These are phyloP conservation scores for Asterochloris sp. DNA, from an alignment of 139 green algal species.

Conservation along the genomic window DNA sequence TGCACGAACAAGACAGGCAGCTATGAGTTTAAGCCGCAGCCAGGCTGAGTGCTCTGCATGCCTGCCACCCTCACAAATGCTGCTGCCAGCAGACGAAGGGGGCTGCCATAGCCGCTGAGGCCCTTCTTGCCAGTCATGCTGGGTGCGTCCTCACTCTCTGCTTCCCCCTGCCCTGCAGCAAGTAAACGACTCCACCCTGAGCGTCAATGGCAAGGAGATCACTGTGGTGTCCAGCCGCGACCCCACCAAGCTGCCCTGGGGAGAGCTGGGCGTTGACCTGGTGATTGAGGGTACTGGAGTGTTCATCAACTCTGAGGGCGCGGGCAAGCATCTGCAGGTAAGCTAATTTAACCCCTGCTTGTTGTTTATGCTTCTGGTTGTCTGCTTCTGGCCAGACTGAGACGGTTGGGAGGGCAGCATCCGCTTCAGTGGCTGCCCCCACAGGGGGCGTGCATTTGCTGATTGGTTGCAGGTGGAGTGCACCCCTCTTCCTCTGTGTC, in stretches of 20 bases:
- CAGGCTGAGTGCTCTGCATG: no score
- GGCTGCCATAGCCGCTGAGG: background rate
- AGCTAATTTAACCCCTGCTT: background rate
- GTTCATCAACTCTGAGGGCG: conserved; percentile 86
- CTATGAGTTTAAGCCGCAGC: no score
- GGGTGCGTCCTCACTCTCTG: background rate
- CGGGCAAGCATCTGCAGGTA: conserved; percentile 87
- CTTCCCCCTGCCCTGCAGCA: conserved; percentile 24
- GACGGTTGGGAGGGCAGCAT: no score
- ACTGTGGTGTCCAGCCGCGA: conserved; percentile 92
- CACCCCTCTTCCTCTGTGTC: background rate
- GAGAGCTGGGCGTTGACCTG: conserved; percentile 84
- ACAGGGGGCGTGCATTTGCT: background rate
- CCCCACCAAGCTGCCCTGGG: conserved; percentile 94
- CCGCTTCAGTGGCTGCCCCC: background rate
- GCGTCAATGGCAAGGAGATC: conserved; percentile 94
- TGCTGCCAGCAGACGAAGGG: no score
- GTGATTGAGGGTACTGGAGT: conserved; percentile 98
- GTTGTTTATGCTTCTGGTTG: no score
- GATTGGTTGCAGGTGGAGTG: background rate
- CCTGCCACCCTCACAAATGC: no score
- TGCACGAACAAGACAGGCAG: no score
- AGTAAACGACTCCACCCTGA: conserved; percentile 85
- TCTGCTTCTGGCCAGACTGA: no score
- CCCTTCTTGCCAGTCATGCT: background rate